Conservation (phyloP, 1,284 basidiomycete genomes). For the Moniliophthora roreri region DNA sequence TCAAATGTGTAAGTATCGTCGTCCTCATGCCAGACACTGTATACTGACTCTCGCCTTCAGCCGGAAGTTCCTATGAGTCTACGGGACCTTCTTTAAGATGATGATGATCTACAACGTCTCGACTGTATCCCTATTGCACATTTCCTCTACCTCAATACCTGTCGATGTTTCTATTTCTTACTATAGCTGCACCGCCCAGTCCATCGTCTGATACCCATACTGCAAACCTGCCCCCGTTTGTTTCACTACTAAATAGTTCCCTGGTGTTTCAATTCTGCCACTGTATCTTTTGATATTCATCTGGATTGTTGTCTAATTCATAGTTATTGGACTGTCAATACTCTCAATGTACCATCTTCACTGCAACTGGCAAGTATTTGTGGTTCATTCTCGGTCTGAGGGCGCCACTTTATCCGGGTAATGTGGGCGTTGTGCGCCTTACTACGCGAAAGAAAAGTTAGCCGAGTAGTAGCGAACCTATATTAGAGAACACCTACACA, state of each 20-base stretch:
- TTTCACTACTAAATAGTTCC: slow-evolving; percentile 63
- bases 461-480: slow-evolving; percentile 39
- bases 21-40: background rate
- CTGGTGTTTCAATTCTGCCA: slow-evolving; percentile 47
- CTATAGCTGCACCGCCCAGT: slow-evolving; percentile 34
- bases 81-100: slow-evolving; percentile 76
- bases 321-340: slow-evolving; percentile 53
- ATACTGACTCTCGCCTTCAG: slow-evolving; percentile 36
- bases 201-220: slow-evolving; percentile 67
- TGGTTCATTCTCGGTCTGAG: slow-evolving; percentile 14
- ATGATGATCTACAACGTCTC: slow-evolving; percentile 44
- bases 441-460: slow-evolving; percentile 33
- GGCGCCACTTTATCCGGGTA: slow-evolving; percentile 62
- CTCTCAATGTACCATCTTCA: slow-evolving; percentile 80
- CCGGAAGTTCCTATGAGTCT: slow-evolving; percentile 86
- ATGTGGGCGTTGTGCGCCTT: slow-evolving; percentile 68
- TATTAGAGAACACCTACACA: slow-evolving; percentile 31
- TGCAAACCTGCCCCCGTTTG: slow-evolving; percentile 56
- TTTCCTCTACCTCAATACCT: slow-evolving; percentile 24
- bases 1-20: slow-evolving; percentile 76
- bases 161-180: slow-evolving; percentile 29
- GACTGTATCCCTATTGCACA: slow-evolving; percentile 76
- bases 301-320: slow-evolving; percentile 29
- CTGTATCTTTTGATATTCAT: slow-evolving; percentile 63
- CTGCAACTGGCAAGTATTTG: slow-evolving; percentile 52